These are phyloP conservation scores for Beauveria scarabaeidicola DNA, from an alignment of 2,329 filamentous ascomycete species.

Conservation along the genomic window DNA sequence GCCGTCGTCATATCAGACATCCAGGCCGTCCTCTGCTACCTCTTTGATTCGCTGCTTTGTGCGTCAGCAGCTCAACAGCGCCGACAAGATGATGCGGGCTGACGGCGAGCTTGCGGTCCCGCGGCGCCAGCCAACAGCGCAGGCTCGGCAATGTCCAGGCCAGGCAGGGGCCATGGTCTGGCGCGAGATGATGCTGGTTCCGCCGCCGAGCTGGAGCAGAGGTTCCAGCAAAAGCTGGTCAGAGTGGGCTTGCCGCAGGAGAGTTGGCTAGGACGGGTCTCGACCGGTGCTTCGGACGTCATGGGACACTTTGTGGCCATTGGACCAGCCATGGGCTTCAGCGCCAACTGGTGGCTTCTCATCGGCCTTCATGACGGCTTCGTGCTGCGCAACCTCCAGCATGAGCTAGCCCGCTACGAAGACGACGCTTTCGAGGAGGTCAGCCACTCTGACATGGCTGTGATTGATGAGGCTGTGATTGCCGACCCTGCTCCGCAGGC, in stretches of 20 bases:
- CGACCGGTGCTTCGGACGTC: conserved; percentile 17
- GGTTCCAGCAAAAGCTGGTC: background rate
- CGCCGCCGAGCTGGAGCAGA: conserved; percentile 17
- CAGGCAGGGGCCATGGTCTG: background rate
- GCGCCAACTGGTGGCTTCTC: conserved; percentile 37
- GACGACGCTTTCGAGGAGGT: conserved; percentile 13
- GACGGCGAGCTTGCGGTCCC: conserved; percentile 24
- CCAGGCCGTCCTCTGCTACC: conserved; percentile 28
- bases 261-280: conserved; percentile 22
- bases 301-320: conserved; percentile 26
- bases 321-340: conserved; percentile 30
- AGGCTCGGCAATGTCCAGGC: conserved; percentile 19
- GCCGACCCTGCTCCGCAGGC: conserved; percentile 1
- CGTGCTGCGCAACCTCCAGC: conserved; percentile 35
- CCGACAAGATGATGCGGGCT: conserved; percentile 21
- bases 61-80: conserved; percentile 28
- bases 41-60: conserved; percentile 31
- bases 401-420: conserved; percentile 17
- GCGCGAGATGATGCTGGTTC: background rate
- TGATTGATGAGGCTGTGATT: conserved; percentile 12
- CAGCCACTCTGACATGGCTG: conserved; percentile 12
- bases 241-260: conserved; percentile 15
- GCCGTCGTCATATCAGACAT: conserved; percentile 28
- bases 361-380: conserved; percentile 38
- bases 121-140: conserved; percentile 22